These are phyloP conservation scores for Castanea crenata DNA, from an alignment of 306 rosid species.

Conservation along the genomic window DNA sequence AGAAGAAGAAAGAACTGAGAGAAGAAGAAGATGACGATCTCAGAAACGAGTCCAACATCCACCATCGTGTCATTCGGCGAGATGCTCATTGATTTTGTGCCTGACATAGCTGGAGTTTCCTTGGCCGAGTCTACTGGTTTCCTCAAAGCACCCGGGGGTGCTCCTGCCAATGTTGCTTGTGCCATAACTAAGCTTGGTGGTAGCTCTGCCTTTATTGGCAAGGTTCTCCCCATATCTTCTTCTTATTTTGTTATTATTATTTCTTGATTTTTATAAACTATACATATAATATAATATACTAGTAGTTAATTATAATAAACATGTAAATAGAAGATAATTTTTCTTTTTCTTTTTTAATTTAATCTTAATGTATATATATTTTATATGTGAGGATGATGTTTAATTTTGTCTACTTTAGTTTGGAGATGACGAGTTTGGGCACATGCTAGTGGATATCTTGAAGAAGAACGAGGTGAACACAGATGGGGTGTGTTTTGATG, in stretches of 20 bases:
- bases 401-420: conserved; percentile 28
- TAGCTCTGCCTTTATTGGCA: conserved; percentile 59
- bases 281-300: too few relatives aligned
- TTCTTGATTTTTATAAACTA: neutral
- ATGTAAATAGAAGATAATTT: too few relatives aligned
- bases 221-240: conserved; percentile 30
- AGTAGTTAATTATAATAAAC: too few relatives aligned
- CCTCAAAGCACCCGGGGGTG: conserved; percentile 74
- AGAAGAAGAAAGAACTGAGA: neutral
- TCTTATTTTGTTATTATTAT: neutral
- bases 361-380: neutral
- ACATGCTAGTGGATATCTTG: conserved; percentile 55
- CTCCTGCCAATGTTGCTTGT: conserved; percentile 77
- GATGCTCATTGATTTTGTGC: conserved; percentile 75
- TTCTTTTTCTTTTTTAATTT: neutral
- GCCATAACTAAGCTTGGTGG: conserved; percentile 68
- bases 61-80: conserved; percentile 60
- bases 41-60: conserved; percentile 15
- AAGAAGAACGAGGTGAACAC: conserved; percentile 46
- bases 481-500: conserved; percentile 51
- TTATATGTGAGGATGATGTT: neutral
- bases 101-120: conserved; percentile 55
- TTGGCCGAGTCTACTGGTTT: conserved; percentile 60
- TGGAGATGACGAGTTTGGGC: conserved; percentile 72
- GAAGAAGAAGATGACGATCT: conserved; percentile 28